Base-by-base conservation (phyloP, 2,329 filamentous ascomycete species). In the Penicillium nordicum region DNA sequence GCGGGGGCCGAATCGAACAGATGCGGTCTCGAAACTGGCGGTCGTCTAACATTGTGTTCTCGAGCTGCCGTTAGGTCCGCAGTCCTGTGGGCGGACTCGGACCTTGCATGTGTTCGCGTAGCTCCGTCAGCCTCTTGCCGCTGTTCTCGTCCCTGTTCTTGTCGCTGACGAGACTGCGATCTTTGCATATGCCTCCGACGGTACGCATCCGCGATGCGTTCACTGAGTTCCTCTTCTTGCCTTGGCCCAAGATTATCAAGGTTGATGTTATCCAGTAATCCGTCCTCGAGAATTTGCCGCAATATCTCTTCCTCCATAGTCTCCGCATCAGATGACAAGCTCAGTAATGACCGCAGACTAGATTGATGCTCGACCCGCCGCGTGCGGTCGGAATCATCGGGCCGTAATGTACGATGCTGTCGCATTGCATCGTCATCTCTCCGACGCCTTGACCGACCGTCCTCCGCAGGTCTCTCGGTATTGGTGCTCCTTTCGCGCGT, bases 201-300 rank as follows among this genome's bases (percentile, higher is more conserved):
- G 68, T 95, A 96, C 2, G 91, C 91, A 67, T 95, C 90, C 2
- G 92, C 92, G 65, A 97, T 96, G 57, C 89, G 86, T 67, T 93
- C 89, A 62, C 90, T 96, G 16, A 97, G 84, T 67, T 95, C 90
- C 67, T 97, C 92, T 69, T 97, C 91, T 67, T 92, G 89, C 47
- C 80, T 84, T 16, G 91, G 81, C 60, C 93, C 92, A 52, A 97
- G 86, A 61, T 92, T 92, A 66, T 94, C 89, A 53, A 97, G 77
- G 69, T 97, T 92, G 45, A 97, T 85, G 18, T 91, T 92, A 66
- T 97, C 90, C 34, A 96, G 75, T 21, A 97, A 76, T 0, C 93
- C 92, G 68, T 96, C 91, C 61, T 93, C 88, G 63, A 92, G 83
- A 57, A 96, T 96, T 69, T 96, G 91, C 42, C 90, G 84, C 63